Percentiles rank a stretch among this genome's conserved stretches.
These are phyloP conservation scores for Bruguiera hainesii DNA, from an alignment of 441 rosid genomes.

Conservation along the genomic window DNA sequence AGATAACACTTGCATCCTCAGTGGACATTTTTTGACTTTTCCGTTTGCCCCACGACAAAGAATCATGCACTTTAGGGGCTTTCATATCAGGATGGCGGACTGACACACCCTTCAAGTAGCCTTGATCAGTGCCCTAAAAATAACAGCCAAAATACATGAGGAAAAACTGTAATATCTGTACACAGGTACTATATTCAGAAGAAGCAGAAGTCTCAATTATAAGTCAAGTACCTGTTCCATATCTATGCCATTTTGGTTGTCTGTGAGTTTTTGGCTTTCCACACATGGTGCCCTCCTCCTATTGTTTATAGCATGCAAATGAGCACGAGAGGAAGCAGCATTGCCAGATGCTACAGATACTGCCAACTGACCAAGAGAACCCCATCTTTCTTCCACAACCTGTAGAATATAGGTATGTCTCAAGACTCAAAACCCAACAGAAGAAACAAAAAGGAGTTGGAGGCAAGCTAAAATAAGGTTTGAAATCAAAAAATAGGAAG, in stretches of 20 bases:
- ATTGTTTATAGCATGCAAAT: constrained; percentile 67
- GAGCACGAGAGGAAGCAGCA: constrained; percentile 86
- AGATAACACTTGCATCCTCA: constrained; percentile 46
- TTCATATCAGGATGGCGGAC: constrained; percentile 50
- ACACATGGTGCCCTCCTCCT: constrained; percentile 44
- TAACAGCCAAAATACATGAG: constrained; percentile 13
- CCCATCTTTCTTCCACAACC: constrained; percentile 81
- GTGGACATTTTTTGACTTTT: constrained; percentile 37
- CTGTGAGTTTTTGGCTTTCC: constrained; percentile 28
- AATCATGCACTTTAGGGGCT: constrained; percentile 60
- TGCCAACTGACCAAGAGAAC: constrained; percentile 73
- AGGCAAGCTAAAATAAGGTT: no score
- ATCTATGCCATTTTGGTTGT: constrained; percentile 35
- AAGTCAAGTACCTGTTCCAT: constrained; percentile 42
- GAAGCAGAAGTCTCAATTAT: neutral
- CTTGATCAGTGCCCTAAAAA: constrained; percentile 42
- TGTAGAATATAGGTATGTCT: constrained; percentile 31
- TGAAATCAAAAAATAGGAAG: neutral
- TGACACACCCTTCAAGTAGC: constrained; percentile 61
- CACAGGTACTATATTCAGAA: neutral
- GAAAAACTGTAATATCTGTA: neutral
- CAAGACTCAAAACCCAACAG: neutral
- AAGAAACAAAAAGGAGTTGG: no score
- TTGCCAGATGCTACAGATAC: constrained; percentile 57
- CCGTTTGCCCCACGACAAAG: constrained; percentile 72